These are phyloP conservation scores for Knufia petricola DNA, from an alignment of 2,329 filamentous ascomycete genomes.

Conservation along the genomic window DNA sequence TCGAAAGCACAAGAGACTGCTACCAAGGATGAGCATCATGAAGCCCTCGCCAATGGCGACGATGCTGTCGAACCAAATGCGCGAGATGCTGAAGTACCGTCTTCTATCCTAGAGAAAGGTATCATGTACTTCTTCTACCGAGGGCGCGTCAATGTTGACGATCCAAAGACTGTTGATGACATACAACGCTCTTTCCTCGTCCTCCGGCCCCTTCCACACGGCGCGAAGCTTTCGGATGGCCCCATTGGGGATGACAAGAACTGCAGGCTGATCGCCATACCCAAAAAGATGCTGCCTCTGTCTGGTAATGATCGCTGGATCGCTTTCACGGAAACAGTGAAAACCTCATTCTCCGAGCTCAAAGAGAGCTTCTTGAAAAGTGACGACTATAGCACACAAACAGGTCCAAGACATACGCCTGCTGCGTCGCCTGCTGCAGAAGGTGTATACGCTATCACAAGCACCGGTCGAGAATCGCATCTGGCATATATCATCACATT, in stretches of 20 bases:
- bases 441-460: constrained; percentile 73
- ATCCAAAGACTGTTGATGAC: constrained; percentile 60
- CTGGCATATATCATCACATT: constrained; percentile 72
- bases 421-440: constrained; percentile 69
- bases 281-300: constrained; percentile 73
- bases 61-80: constrained; percentile 42
- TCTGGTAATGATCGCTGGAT: constrained; percentile 63
- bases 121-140: constrained; percentile 88
- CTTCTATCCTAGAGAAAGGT: constrained; percentile 71
- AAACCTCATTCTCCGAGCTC: constrained; percentile 56
- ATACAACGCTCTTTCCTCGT: constrained; percentile 72
- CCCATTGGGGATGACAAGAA: constrained; percentile 47
- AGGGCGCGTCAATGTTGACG: constrained; percentile 61
- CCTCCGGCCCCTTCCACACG: constrained; percentile 60
- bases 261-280: constrained; percentile 64
- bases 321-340: constrained; percentile 70
- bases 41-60: constrained; percentile 20
- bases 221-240: constrained; percentile 57
- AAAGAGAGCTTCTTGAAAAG: constrained; percentile 61
- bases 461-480: constrained; percentile 61
- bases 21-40: neutral
- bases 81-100: constrained; percentile 44
- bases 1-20: neutral
- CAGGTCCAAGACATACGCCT: constrained; percentile 59
- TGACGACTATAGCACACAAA: constrained; percentile 66